These are phyloP conservation scores for Lactarius quietus DNA, from an alignment of 768 basidiomycete genomes.

Conservation along the genomic window DNA sequence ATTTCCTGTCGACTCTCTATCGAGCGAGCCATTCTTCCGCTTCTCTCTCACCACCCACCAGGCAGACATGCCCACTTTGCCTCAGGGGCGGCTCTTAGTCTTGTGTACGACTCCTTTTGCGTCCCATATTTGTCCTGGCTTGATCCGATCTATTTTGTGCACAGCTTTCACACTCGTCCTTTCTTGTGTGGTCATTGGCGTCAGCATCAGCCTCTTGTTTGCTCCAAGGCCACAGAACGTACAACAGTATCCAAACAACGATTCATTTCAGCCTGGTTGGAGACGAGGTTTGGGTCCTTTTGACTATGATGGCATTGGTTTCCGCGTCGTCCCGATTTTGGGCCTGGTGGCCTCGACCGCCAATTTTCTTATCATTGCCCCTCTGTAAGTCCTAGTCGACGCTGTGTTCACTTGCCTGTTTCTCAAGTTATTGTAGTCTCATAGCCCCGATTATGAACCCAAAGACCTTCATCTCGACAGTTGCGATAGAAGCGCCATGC, in stretches of 20 bases:
- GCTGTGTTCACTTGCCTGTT: not conserved
- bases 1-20: not conserved
- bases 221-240: not conserved
- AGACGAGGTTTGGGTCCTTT: not conserved
- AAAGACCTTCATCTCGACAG: constrained; percentile 8
- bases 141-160: not conserved
- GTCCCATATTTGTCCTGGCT: not conserved
- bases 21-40: not conserved
- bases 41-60: not conserved
- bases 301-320: not conserved
- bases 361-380: not conserved
- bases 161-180: constrained; percentile 11
- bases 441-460: not conserved
- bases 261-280: accelerated
- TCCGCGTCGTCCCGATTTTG: constrained; percentile 5
- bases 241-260: not conserved
- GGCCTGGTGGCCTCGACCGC: not conserved
- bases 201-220: constrained; percentile 11
- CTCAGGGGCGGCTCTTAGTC: constrained; percentile 13
- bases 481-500: constrained; percentile 18
- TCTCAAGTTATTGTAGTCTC: constrained; percentile 8
- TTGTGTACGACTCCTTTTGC: constrained; percentile 3
- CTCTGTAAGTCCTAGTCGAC: constrained; percentile 2
- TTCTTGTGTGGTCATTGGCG: constrained; percentile 11
- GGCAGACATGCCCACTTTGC: constrained; percentile 16